Evolutionary conservation across 441 rosid genomes (phyloP), one percentile per base, ranked within the genome.

Genomic region (Arabidopsis hybrid): DNA sequence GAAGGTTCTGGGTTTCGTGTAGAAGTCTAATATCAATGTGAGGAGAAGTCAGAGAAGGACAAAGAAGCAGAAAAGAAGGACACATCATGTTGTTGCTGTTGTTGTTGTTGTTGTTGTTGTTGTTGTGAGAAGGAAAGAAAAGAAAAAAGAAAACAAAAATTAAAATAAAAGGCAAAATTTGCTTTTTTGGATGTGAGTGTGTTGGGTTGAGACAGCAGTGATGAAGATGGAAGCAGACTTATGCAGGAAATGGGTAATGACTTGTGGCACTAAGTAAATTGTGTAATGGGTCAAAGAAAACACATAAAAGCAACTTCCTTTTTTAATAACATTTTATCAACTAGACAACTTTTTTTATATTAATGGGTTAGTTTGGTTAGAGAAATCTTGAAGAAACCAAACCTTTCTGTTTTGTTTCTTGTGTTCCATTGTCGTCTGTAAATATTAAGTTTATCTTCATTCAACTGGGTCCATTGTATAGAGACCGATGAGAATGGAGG

Each of bases 221-320:
- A 78, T 72, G 81, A 78, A 78, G 81, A 78, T 78, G 81, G 81
- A 78, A 72, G 53, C 77, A 77, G 81, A 78, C 75, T 70, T 76
- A 60, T 70, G 76, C 71, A 76, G 71, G 64, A 42, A 69, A 50
- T 21, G 36, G 55, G 62, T 47, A 47, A 73, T 76, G 75, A 76
- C 80, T 66, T 77, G n/a, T 71, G 26, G 73, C 80, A 71, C 68
- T 21, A 21, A 21, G 26, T 65, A 77, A 60, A 60, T 66, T 66
- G 45, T 71, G 35, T 40, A 10, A 10, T 40, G 72, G 65, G 73
- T 77, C 69, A 72, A 47, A 42, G 62, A 2, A 38, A 59, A 69
- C 34, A 29, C 42, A 70, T 16, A 21, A 49, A 71, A 51, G 69
- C 59, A 46, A 36, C 50, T 59, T 65, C 35, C 17, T 71, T 71